Evolutionary conservation across 2,329 filamentous ascomycete genomes (phyloP), one percentile per base, ranked within the genome.

Genomic region (Xylariaceae sp.): DNA sequence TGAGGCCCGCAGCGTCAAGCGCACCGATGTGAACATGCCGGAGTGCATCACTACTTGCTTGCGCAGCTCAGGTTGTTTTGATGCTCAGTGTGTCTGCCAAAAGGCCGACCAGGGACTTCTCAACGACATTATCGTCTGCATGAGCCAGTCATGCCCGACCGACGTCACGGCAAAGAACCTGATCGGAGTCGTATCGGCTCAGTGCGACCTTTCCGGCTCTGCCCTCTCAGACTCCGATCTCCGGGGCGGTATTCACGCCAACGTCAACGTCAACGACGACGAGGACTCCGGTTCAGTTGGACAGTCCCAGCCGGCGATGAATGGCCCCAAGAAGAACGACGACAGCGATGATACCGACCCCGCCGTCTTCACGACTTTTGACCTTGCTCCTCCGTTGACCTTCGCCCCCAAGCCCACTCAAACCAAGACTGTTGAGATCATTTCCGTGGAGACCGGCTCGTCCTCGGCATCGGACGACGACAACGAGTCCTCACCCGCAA

Each of bases 21-120:
- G 59, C 34, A 57, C 52, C 51, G 66, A 59, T 15, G 53, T 57
- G n/a, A 62, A 57, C 62, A 71, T 68, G 64, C 68, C 67, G 49
- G 68, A 59, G 30, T 78, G 76, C 67, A 69, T 76, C 41, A 60
- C 66, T 59, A 68, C 68, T 55, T 77, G 76, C 63, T 66, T 77
- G 58, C 59, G 68, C 2, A 68, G 71, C 53, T 67, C 70, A 13
- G 72, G 71, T 8, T 76, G 75, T 63, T 53, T 63, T 65, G 10
- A 59, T 68, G 7, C 64, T 73, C 58, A 62, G 52, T 77, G 75
- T 65, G 66, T 78, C 55, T 78, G 76, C 69, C 66, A 67, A 57
- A 67, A 68, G 17, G 72, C 73, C 4, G 60, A 59, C 23, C 69
- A 65, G 1, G 68, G 66, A 39, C 73, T 77, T 56, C 71, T 78